Evolutionary conservation across 805 yeast genomes (phyloP).

Genomic region (Zygosaccharomyces bailii): DNA sequence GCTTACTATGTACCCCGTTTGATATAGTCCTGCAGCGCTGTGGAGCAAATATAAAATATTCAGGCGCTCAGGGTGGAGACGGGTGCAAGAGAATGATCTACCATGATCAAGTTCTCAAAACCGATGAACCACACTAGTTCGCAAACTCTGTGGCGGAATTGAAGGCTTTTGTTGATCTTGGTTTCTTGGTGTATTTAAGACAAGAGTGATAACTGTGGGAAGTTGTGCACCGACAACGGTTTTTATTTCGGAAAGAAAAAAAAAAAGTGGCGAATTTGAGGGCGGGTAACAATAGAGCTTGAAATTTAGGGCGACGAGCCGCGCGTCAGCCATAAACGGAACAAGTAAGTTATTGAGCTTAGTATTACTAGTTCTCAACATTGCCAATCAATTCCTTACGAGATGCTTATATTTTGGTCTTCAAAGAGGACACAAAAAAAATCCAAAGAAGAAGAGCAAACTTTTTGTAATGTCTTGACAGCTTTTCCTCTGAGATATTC

Average conservation of each 20-base stretch:
- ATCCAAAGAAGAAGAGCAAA: neutral
- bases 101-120: conserved; percentile 38
- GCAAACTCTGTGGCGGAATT: conserved; percentile 1
- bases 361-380: neutral
- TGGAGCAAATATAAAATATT: conserved; percentile 9
- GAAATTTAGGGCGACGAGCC: neutral
- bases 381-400: neutral
- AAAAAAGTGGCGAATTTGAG: neutral
- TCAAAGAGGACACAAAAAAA: neutral
- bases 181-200: neutral
- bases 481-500: neutral
- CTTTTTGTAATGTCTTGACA: neutral
- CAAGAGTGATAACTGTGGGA: neutral
- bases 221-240: neutral
- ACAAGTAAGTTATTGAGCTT: neutral
- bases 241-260: neutral
- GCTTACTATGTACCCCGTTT: conserved; percentile 27
- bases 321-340: neutral
- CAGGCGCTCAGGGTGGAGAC: conserved; percentile 15
- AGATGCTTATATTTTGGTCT: neutral
- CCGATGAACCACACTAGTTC: conserved; percentile 2
- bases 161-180: conserved; percentile 11
- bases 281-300: neutral
- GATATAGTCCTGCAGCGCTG: conserved; percentile 35
- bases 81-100: conserved; percentile 37